Percentiles rank a stretch among this genome's conserved stretches.
These are phyloP conservation scores for Thielaviopsis punctulata DNA, from an alignment of 2,329 filamentous ascomycete genomes.

Conservation along the genomic window DNA sequence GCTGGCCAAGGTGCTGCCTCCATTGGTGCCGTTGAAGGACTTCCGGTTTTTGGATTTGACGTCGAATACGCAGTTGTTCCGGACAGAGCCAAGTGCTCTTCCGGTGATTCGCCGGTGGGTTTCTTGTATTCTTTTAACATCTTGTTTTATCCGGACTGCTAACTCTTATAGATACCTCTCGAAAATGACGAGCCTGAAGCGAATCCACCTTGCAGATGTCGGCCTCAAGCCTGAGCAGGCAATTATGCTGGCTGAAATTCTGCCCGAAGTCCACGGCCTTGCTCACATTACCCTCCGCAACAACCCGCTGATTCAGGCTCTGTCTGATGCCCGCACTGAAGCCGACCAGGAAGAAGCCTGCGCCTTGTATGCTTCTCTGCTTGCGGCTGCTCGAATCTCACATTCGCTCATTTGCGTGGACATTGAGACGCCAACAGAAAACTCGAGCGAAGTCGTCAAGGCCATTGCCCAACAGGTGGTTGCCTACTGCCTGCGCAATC, in stretches of 20 bases:
- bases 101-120: constrained; percentile 55
- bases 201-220: constrained; percentile 75
- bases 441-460: constrained; percentile 80
- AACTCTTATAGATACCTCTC: constrained; percentile 49
- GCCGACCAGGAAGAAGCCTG: constrained; percentile 81
- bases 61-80: constrained; percentile 71
- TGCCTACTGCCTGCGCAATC: constrained; percentile 80
- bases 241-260: constrained; percentile 76
- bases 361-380: constrained; percentile 78
- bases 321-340: constrained; percentile 62
- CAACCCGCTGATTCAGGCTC: constrained; percentile 52
- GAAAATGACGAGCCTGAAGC: constrained; percentile 57
- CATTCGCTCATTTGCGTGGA: constrained; percentile 75
- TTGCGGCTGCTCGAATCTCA: constrained; percentile 74
- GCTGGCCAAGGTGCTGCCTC: constrained; percentile 58
- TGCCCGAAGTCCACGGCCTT: constrained; percentile 66
- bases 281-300: constrained; percentile 78
- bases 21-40: constrained; percentile 48
- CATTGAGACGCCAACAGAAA: constrained; percentile 66
- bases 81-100: constrained; percentile 54
- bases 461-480: constrained; percentile 88
- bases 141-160: not conserved
- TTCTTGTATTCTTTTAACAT: not conserved
- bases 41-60: constrained; percentile 86
- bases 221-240: constrained; percentile 72